Evolutionary conservation across 1,284 basidiomycete species (phyloP).

Genomic region (Puccinia triticina): DNA sequence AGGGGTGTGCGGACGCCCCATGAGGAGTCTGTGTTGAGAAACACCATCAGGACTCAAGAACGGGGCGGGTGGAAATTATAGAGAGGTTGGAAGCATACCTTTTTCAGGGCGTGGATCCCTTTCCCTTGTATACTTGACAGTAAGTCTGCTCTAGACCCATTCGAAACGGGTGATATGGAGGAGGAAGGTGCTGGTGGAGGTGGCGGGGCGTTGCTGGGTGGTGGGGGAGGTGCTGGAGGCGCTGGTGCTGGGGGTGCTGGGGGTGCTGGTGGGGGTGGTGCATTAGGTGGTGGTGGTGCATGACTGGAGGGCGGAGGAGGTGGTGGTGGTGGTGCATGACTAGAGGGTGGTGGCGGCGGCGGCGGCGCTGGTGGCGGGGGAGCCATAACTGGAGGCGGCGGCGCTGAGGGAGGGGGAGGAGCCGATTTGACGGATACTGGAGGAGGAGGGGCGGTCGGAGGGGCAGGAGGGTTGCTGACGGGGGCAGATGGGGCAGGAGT

Average conservation of each 20-base stretch:
- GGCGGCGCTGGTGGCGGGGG: constrained; percentile 21
- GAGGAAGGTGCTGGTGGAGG: constrained; percentile 55
- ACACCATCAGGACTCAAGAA: neutral
- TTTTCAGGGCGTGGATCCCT: constrained; percentile 73
- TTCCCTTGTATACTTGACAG: constrained; percentile 72
- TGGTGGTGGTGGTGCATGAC: constrained; percentile 29
- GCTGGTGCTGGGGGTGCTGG: constrained; percentile 26
- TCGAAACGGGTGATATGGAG: neutral
- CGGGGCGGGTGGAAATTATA: neutral
- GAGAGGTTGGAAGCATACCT: constrained; percentile 62
- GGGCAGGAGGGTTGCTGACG: neutral
- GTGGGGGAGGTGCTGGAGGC: constrained; percentile 56
- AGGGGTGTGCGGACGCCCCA: neutral
- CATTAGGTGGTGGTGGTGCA: constrained; percentile 20
- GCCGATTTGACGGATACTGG: constrained; percentile 3
- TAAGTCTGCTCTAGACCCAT: constrained; percentile 63
- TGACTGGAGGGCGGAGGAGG: constrained; percentile 16
- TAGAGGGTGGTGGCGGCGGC: constrained; percentile 22
- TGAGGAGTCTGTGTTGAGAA: constrained; percentile 18
- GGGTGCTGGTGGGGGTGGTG: constrained; percentile 19
- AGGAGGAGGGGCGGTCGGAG: constrained; percentile 19
- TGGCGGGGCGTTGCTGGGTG: constrained; percentile 56
- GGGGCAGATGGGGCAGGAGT: constrained; percentile 16
- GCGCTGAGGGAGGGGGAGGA: neutral
- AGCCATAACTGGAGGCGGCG: neutral